Evolutionary conservation across 2,329 filamentous ascomycete species (phyloP).

Genomic region (Sclerotinia glacialis): DNA sequence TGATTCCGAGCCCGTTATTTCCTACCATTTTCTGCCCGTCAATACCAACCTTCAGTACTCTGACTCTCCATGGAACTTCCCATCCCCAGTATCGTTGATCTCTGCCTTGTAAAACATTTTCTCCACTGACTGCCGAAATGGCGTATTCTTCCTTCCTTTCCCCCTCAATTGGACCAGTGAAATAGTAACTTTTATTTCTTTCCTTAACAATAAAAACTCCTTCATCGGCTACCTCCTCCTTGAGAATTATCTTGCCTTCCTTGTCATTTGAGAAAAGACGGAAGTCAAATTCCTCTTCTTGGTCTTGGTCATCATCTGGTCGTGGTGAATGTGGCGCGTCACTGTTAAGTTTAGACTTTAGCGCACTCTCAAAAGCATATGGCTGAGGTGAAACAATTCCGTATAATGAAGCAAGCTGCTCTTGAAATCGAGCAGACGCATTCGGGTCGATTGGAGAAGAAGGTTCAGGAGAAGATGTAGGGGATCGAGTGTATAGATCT

Average conservation of each 20-base stretch:
- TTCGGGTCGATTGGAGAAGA: constrained; percentile 33
- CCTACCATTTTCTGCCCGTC: constrained; percentile 33
- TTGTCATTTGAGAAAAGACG: constrained; percentile 49
- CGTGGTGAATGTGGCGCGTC: constrained; percentile 25
- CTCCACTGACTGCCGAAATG: constrained; percentile 50
- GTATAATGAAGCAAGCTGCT: constrained; percentile 32
- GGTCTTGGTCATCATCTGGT: constrained; percentile 14
- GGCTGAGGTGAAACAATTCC: constrained; percentile 25
- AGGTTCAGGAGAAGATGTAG: constrained; percentile 26
- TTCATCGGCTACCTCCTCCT: constrained; percentile 42
- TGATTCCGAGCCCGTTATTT: constrained; percentile 17
- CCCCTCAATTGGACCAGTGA: constrained; percentile 44
- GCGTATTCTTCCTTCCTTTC: constrained; percentile 44
- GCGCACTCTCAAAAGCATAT: neutral
- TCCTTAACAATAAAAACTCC: constrained; percentile 43
- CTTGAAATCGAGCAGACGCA: constrained; percentile 25
- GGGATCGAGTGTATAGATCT: constrained; percentile 46
- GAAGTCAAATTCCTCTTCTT: constrained; percentile 52
- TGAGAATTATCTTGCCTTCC: constrained; percentile 49
- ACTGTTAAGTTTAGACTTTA: constrained; percentile 29
- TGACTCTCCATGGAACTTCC: constrained; percentile 60
- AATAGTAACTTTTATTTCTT: constrained; percentile 51
- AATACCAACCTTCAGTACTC: constrained; percentile 42
- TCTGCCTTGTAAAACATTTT: constrained; percentile 50
- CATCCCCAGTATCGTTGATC: constrained; percentile 52